These are phyloP conservation scores for Yamadazyma mexicana DNA, from an alignment of 1,139 yeast genomes.

Conservation along the genomic window DNA sequence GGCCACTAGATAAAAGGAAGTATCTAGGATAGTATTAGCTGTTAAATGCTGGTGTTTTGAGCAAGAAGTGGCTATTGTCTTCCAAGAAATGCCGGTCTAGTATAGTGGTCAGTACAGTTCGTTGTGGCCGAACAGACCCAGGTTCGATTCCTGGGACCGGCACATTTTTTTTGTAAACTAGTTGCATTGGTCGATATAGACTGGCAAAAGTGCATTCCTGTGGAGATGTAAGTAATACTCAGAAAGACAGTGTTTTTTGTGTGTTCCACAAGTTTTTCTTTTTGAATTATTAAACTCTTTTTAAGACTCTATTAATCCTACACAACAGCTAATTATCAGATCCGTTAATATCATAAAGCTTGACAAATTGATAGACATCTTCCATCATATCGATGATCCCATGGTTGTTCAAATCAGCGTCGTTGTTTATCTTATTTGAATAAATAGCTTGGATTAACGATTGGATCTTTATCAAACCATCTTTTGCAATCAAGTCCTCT, in stretches of 20 bases:
- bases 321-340: constrained; percentile 30
- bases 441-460: constrained; percentile 76
- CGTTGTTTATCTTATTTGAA: constrained; percentile 36
- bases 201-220: too few species aligned
- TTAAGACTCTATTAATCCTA: neutral
- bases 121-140: constrained; percentile 22
- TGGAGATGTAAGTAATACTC: too few species aligned
- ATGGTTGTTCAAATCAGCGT: constrained; percentile 28
- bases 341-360: constrained; percentile 44
- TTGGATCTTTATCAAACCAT: constrained; percentile 75
- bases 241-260: too few species aligned
- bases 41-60: too few species aligned
- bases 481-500: constrained; percentile 64
- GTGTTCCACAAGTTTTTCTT: too few species aligned
- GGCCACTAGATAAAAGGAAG: neutral
- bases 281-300: too few species aligned
- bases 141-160: constrained; percentile 23
- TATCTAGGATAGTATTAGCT: too few species aligned
- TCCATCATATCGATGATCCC: constrained; percentile 64
- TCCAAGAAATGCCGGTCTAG: constrained; percentile 17
- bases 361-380: constrained; percentile 50
- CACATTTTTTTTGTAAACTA: constrained; percentile 14
- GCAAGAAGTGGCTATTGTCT: too few species aligned
- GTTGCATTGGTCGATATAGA: too few species aligned
- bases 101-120: constrained; percentile 22